Percentiles rank a stretch among this genome's conserved stretches.
phyloP scores from a whole-genome alignment of 2,329 filamentous ascomycete species.

The Pseudogymnoascus sp. region DNA sequence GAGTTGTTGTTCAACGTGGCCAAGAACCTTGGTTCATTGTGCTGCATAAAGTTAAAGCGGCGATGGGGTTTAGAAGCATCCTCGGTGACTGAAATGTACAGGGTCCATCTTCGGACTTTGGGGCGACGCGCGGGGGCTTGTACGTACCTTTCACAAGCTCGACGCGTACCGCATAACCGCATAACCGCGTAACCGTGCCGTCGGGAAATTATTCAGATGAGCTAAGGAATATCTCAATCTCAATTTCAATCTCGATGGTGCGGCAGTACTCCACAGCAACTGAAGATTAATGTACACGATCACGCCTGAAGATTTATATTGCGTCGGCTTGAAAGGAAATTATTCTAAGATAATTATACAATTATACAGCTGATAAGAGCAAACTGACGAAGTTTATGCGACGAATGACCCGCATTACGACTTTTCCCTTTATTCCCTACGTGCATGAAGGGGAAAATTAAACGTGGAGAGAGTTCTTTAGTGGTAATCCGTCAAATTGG shows the following conservation, averaged over 20 bases:
- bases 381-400: background rate
- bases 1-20: background rate
- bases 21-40: background rate
- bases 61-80: background rate
- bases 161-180: background rate
- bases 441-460: conserved; percentile 2
- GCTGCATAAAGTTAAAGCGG: background rate
- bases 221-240: conserved; percentile 1
- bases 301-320: background rate
- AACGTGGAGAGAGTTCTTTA: background rate
- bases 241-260: background rate
- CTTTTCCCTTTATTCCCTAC: background rate
- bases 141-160: background rate
- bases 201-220: conserved; percentile 1
- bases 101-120: background rate
- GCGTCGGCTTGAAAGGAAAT: background rate
- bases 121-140: background rate
- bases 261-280: background rate
- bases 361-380: background rate
- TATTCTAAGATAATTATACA: background rate
- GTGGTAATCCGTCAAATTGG: background rate
- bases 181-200: background rate
- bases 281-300: background rate
- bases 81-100: background rate
- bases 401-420: background rate